These are phyloP conservation scores for Populus davidiana DNA, from an alignment of 345 rosid species.

Conservation along the genomic window DNA sequence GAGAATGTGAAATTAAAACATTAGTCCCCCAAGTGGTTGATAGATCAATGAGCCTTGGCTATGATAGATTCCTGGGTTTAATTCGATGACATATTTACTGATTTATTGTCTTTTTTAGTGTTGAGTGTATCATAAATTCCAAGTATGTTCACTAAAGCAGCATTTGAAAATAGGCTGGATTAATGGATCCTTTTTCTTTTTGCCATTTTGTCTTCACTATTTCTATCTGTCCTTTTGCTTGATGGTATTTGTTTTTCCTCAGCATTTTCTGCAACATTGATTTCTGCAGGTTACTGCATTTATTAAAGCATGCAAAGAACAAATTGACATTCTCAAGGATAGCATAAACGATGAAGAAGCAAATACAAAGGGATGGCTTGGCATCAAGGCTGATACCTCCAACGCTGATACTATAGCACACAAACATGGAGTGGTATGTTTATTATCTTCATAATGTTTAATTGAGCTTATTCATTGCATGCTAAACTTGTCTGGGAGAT, in stretches of 20 bases:
- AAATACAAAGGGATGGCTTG: slow-evolving; percentile 80
- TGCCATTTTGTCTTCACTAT: background rate
- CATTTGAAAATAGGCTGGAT: background rate
- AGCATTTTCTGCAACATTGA: background rate
- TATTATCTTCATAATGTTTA: background rate
- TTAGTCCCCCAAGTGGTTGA: background rate
- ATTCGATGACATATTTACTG: background rate
- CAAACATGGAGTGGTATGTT: slow-evolving; percentile 92
- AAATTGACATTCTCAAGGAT: slow-evolving; percentile 71
- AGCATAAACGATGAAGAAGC: slow-evolving; percentile 67
- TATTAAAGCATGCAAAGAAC: slow-evolving; percentile 86
- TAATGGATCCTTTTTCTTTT: background rate
- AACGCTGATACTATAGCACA: slow-evolving; percentile 83
- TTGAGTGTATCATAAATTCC: background rate
- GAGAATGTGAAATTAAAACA: background rate
- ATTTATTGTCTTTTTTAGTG: background rate
- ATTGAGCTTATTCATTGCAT: background rate
- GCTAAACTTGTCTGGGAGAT: background rate
- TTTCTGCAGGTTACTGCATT: slow-evolving; percentile 64
- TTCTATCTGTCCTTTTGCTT: background rate
- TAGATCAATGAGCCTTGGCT: background rate
- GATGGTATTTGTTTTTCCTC: background rate
- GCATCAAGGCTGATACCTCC: slow-evolving; percentile 45
- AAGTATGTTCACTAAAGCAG: background rate
- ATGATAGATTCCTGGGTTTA: background rate